Conservation (phyloP, 371 early-diverging fungal species). For the Mortierella sp. region DNA sequence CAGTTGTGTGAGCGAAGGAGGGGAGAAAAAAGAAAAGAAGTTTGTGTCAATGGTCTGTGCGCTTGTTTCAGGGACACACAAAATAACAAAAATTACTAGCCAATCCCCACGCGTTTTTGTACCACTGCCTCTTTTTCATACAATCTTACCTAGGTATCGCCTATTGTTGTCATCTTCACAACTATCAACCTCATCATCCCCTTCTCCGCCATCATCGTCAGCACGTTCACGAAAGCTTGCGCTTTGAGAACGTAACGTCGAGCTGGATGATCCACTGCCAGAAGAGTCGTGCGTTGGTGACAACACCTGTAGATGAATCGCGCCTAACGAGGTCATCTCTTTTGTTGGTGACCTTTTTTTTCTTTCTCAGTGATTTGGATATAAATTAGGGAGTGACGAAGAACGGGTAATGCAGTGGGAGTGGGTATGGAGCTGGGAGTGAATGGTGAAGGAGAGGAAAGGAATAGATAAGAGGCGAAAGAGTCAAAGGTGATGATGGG, state of each 20-base stretch:
- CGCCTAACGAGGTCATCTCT: constrained; percentile 23
- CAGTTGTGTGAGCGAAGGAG: neutral
- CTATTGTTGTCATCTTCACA: neutral
- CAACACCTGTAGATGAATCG: constrained; percentile 15
- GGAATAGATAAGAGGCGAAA: neutral
- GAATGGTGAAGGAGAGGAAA: neutral
- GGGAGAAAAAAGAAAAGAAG: neutral
- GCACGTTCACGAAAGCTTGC: neutral
- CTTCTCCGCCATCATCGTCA: neutral
- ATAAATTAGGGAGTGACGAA: neutral
- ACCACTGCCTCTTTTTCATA: neutral
- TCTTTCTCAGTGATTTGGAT: neutral
- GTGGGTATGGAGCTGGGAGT: neutral
- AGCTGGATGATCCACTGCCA: constrained; percentile 2
- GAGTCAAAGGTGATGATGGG: neutral
- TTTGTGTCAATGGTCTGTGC: neutral
- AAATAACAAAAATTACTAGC: neutral
- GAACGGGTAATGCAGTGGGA: neutral
- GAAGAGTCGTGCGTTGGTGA: neutral
- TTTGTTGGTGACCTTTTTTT: neutral
- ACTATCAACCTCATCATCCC: neutral
- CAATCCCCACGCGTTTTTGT: neutral
- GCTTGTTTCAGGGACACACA: neutral
- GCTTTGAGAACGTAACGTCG: constrained; percentile 1
- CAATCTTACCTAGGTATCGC: constrained; percentile 2